Evolutionary conservation across 768 basidiomycete species (phyloP).

Genomic region (Pleurotus eryngii): DNA sequence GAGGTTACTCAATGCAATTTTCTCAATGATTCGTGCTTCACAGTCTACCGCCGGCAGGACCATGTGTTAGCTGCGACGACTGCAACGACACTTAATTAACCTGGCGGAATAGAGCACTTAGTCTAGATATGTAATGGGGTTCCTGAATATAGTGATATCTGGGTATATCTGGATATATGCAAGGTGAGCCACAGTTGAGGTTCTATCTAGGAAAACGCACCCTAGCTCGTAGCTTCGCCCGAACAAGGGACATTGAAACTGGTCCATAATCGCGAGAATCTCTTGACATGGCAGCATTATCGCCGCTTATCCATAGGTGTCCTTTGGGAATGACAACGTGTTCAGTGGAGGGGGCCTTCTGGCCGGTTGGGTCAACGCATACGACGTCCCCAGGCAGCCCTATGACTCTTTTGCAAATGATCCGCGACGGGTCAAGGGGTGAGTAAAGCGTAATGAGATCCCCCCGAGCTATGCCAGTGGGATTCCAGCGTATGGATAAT

Average conservation of each 20-base stretch:
- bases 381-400: constrained; percentile 88
- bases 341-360: constrained; percentile 57
- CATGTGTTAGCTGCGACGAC: too few species aligned
- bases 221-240: constrained; percentile 62
- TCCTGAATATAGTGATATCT: constrained; percentile 38
- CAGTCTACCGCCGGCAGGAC: not conserved
- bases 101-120: constrained; percentile 9
- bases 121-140: constrained; percentile 38
- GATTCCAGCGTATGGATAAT: constrained; percentile 49
- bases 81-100: too few species aligned
- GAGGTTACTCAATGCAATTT: constrained; percentile 96
- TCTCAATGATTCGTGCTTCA: constrained; percentile 33
- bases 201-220: constrained; percentile 33
- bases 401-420: constrained; percentile 86
- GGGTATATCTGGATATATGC: constrained; percentile 40
- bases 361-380: constrained; percentile 83
- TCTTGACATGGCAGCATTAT: constrained; percentile 78
- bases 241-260: constrained; percentile 76
- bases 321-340: constrained; percentile 81
- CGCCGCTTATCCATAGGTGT: constrained; percentile 88
- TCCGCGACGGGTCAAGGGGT: constrained; percentile 59
- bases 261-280: constrained; percentile 96
- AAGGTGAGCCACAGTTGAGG: too few species aligned
- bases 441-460: constrained; percentile 74
- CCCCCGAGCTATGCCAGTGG: constrained; percentile 57